A percentile compares a stretch with the other conserved stretches of the same genome.
Conservation (phyloP, 345 rosid species). For the Rhodamnia rubescens region DNA sequence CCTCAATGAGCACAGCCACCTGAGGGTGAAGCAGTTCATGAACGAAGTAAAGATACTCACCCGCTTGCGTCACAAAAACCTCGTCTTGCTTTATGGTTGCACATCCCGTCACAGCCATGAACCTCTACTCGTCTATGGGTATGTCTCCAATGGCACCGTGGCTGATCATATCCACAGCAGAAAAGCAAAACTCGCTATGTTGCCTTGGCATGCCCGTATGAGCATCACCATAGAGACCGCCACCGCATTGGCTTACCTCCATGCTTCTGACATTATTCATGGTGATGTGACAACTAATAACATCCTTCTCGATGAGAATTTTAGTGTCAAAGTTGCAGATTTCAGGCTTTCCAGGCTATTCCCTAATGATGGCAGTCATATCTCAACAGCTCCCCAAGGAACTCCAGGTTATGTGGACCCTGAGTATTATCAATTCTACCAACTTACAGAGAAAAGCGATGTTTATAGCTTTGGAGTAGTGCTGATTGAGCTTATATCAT, state of each 20-base stretch:
- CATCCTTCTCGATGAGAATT: conserved; percentile 4
- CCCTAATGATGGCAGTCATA: neutral
- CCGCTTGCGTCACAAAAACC: conserved; percentile 3
- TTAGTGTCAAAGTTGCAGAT: conserved; percentile 8
- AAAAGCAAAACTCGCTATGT: neutral
- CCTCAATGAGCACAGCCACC: neutral
- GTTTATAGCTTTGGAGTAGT: conserved; percentile 5
- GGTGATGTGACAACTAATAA: conserved; percentile 5
- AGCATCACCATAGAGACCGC: conserved; percentile 5
- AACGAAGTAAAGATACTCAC: conserved; percentile 4
- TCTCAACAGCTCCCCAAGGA: conserved; percentile 12
- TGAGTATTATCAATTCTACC: conserved; percentile 4
- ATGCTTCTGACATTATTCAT: conserved; percentile 4
- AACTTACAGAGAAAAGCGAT: conserved; percentile 7
- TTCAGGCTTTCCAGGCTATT: conserved; percentile 5
- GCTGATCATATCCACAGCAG: conserved; percentile 5
- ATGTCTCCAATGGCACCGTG: conserved; percentile 6
- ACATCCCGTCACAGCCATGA: conserved; percentile 3
- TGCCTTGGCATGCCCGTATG: neutral
- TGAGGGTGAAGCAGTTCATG: conserved; percentile 6
- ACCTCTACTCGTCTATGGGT: conserved; percentile 5
- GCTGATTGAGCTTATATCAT: neutral
- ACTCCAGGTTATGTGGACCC: conserved; percentile 6
- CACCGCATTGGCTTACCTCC: conserved; percentile 5
- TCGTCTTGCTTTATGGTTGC: conserved; percentile 6